Conservation (phyloP, 768 basidiomycete species). For the Russula lepida region DNA sequence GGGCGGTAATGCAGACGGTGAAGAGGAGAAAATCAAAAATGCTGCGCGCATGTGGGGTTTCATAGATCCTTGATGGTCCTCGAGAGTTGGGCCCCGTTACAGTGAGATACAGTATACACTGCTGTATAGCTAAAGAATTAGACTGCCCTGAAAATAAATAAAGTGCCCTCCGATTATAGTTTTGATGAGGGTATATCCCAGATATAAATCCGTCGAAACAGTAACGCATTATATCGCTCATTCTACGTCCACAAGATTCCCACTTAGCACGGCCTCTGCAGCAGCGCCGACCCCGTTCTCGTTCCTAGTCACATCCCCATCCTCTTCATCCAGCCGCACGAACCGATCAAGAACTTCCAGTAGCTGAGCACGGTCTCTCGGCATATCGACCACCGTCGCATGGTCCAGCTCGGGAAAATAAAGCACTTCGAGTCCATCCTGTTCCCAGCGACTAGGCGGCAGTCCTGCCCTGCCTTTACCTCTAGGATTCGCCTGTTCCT, state of each 20-base stretch:
- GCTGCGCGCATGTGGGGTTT: constrained; percentile 11
- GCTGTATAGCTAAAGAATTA: not conserved
- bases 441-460: constrained; percentile 25
- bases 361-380: constrained; percentile 25
- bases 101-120: not conserved
- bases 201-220: not conserved
- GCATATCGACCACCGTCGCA: constrained; percentile 32
- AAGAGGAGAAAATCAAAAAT: not conserved
- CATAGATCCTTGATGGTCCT: not conserved
- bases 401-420: constrained; percentile 36
- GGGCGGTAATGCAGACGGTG: not conserved
- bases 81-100: not conserved
- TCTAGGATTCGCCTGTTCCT: constrained; percentile 11
- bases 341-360: constrained; percentile 30
- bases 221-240: not conserved
- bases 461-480: not conserved
- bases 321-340: constrained; percentile 12
- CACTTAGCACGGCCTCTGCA: not conserved
- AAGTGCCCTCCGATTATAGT: not conserved
- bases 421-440: constrained; percentile 32
- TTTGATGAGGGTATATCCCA: not conserved
- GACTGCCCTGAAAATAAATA: not conserved
- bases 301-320: too few species aligned
- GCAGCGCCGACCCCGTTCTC: not conserved
- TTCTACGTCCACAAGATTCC: not conserved